phyloP scores from a whole-genome alignment of 805 yeast genomes.

The Yamadazyma nakazawae region DNA sequence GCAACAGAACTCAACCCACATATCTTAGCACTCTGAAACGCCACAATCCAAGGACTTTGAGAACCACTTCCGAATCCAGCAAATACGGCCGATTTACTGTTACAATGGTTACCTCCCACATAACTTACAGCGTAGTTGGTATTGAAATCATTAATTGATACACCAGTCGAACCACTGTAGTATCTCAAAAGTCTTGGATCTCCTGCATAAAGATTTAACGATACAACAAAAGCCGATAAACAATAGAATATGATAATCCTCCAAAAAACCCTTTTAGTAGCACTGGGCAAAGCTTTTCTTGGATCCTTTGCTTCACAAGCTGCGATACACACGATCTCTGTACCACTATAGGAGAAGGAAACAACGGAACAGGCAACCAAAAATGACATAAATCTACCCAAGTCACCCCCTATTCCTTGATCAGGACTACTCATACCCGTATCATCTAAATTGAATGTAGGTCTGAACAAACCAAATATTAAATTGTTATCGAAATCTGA shows the following conservation, averaged over 20 bases:
- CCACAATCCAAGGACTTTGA: conserved; percentile 46
- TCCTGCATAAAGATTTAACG: conserved; percentile 72
- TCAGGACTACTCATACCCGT: conserved; percentile 41
- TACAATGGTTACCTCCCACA: conserved; percentile 37
- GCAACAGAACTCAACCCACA: conserved; percentile 36
- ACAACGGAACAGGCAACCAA: conserved; percentile 61
- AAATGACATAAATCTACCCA: conserved; percentile 60
- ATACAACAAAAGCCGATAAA: conserved; percentile 63
- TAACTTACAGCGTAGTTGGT: conserved; percentile 28
- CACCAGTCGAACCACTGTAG: conserved; percentile 36
- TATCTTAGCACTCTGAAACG: conserved; percentile 36
- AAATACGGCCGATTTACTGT: conserved; percentile 19
- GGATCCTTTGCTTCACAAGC: conserved; percentile 87
- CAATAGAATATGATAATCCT: conserved; percentile 64
- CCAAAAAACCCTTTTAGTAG: conserved; percentile 73
- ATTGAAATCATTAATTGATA: conserved; percentile 17
- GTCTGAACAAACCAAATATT: conserved; percentile 71
- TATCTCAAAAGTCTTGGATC: conserved; percentile 69
- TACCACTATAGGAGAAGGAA: conserved; percentile 75
- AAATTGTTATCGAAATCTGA: conserved; percentile 46
- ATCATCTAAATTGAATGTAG: conserved; percentile 65
- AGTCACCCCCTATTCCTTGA: conserved; percentile 57
- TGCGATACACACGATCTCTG: conserved; percentile 78
- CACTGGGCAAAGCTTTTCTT: conserved; percentile 69
- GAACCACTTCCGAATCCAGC: conserved; percentile 39